These are phyloP conservation scores for Wickerhamomyces chambardii DNA, from an alignment of 805 yeast species.

Conservation along the genomic window DNA sequence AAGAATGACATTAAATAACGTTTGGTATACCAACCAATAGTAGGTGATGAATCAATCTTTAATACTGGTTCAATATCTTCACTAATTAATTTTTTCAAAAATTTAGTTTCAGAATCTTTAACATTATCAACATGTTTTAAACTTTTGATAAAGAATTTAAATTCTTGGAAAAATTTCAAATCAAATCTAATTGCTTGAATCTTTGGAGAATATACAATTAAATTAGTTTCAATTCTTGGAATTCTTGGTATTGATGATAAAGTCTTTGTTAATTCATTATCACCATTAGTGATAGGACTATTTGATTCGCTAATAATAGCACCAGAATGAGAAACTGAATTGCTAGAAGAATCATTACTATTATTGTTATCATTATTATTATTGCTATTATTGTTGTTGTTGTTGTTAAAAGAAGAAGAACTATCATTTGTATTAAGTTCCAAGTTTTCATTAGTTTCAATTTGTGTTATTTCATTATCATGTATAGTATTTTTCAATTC, in stretches of 20 bases:
- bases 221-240: too few relatives aligned
- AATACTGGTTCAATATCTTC: constrained; percentile 79
- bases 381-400: neutral
- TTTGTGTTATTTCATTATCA: constrained; percentile 11
- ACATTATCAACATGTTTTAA: constrained; percentile 23
- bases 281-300: neutral
- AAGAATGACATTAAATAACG: constrained; percentile 56
- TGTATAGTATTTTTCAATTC: constrained; percentile 56
- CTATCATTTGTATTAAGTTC: constrained; percentile 1
- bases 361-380: constrained; percentile 8
- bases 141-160: constrained; percentile 26
- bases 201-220: constrained; percentile 29
- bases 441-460: neutral
- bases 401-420: constrained; percentile 1
- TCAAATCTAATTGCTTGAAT: constrained; percentile 33
- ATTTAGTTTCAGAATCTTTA: constrained; percentile 33
- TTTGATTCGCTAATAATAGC: too few relatives aligned
- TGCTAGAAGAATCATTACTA: constrained; percentile 1
- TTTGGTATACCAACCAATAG: constrained; percentile 52
- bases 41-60: constrained; percentile 54
- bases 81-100: constrained; percentile 52
- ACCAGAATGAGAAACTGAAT: too few relatives aligned
- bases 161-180: constrained; percentile 26
- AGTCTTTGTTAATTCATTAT: neutral
- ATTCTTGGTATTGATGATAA: neutral